These are phyloP conservation scores for Malassezia psittaci DNA, from an alignment of 1,284 basidiomycete genomes.

Conservation along the genomic window DNA sequence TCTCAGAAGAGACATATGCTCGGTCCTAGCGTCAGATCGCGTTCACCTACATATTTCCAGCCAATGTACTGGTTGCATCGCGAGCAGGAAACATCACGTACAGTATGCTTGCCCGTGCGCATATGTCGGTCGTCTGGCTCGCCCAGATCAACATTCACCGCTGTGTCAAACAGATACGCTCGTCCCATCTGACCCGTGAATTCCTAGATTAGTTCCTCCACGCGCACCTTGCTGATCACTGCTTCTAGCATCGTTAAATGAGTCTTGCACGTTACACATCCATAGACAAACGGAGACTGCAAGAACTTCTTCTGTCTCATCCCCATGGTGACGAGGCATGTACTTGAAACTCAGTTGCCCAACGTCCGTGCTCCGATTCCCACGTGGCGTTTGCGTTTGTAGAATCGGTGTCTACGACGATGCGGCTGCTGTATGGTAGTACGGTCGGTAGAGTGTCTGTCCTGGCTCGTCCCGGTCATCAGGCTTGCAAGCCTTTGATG, in stretches of 20 bases:
- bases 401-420: too few relatives aligned
- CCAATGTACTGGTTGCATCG: conserved; percentile 77
- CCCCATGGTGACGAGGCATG: conserved; percentile 56
- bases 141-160: conserved; percentile 79
- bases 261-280: conserved; percentile 79
- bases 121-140: conserved; percentile 81
- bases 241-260: conserved; percentile 85
- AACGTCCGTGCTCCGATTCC: neutral
- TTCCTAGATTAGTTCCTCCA: conserved; percentile 15
- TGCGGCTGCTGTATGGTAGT: too few relatives aligned
- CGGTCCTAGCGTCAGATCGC: conserved; percentile 58
- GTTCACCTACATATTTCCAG: conserved; percentile 84
- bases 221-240: conserved; percentile 63
- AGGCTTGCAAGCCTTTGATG: too few relatives aligned
- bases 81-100: conserved; percentile 83
- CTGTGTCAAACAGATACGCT: conserved; percentile 82
- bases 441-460: neutral
- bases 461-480: neutral
- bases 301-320: conserved; percentile 82
- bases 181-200: conserved; percentile 76
- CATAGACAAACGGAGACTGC: conserved; percentile 69
- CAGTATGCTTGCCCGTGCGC: conserved; percentile 92
- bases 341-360: neutral
- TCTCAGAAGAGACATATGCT: conserved; percentile 77
- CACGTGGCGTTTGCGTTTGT: neutral